These are phyloP conservation scores for Fusarium nygamai DNA, from an alignment of 2,329 filamentous ascomycete genomes.

Conservation along the genomic window DNA sequence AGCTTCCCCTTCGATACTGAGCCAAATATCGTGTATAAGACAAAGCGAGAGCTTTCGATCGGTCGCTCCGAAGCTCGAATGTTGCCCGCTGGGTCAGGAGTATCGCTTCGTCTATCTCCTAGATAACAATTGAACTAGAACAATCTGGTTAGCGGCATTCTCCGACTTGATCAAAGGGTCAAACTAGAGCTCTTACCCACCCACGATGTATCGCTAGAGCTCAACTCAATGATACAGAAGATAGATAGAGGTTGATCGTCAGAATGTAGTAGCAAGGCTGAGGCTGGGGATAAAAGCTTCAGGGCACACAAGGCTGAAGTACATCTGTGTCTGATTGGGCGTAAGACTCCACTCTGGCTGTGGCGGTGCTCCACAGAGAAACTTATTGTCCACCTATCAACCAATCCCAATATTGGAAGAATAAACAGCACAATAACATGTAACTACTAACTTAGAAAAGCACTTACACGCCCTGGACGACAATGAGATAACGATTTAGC, in stretches of 20 bases:
- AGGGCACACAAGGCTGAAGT: slow-evolving; percentile 37
- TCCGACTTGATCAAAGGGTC: background rate
- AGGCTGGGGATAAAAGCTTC: slow-evolving; percentile 36
- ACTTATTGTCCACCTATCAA: background rate
- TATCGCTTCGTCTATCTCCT: background rate
- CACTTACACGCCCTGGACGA: background rate
- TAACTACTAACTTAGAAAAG: background rate
- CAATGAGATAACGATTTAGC: background rate
- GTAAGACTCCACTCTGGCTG: background rate
- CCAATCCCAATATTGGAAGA: slow-evolving; percentile 6
- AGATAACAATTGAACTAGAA: background rate
- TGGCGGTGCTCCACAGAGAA: slow-evolving; percentile 9
- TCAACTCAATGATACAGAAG: background rate
- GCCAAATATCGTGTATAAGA: background rate
- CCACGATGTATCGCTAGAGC: background rate
- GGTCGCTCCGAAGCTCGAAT: slow-evolving; percentile 7
- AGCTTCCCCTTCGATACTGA: background rate
- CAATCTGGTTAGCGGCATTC: background rate
- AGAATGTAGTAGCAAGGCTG: slow-evolving; percentile 40
- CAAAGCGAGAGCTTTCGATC: background rate
- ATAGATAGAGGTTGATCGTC: slow-evolving; percentile 13
- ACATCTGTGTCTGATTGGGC: background rate
- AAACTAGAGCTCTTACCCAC: background rate
- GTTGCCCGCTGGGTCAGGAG: background rate
- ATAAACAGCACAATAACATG: background rate